Conservation (phyloP, 176 grass and related monocot species). For the Avena sativa region DNA sequence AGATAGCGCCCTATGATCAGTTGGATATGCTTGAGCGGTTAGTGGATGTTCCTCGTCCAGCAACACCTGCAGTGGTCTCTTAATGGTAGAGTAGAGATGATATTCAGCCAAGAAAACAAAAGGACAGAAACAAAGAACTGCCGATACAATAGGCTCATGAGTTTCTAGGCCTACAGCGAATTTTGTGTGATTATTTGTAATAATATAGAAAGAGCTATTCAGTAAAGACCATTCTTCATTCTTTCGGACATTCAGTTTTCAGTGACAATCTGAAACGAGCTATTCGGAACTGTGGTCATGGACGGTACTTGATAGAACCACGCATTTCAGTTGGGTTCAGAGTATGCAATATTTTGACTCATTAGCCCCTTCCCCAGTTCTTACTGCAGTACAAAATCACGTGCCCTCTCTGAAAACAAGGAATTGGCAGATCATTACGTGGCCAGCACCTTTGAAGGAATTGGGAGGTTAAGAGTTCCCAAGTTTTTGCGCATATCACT, state of each 20-base stretch:
- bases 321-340: background rate
- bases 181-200: conserved; percentile 40
- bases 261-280: background rate
- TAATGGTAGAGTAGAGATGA: conserved; percentile 44
- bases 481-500: too few relatives aligned
- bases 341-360: background rate
- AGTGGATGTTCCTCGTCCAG: conserved; percentile 62
- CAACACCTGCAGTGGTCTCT: conserved; percentile 41
- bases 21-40: conserved; percentile 89
- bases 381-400: background rate
- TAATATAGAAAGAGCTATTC: conserved; percentile 12
- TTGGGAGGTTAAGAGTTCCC: background rate
- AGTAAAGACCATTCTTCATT: conserved; percentile 1
- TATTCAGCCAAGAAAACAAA: conserved; percentile 35
- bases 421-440: background rate
- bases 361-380: background rate
- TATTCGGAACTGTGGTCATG: background rate
- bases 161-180: conserved; percentile 22
- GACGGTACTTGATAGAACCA: background rate
- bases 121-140: background rate
- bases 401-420: background rate
- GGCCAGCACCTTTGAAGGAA: background rate
- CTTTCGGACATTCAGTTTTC: background rate
- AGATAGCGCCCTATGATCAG: conserved; percentile 99
- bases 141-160: conserved; percentile 13